These are phyloP conservation scores for Hyparrhenia diplandra DNA, from an alignment of 176 grass and related monocot genomes.

Conservation along the genomic window DNA sequence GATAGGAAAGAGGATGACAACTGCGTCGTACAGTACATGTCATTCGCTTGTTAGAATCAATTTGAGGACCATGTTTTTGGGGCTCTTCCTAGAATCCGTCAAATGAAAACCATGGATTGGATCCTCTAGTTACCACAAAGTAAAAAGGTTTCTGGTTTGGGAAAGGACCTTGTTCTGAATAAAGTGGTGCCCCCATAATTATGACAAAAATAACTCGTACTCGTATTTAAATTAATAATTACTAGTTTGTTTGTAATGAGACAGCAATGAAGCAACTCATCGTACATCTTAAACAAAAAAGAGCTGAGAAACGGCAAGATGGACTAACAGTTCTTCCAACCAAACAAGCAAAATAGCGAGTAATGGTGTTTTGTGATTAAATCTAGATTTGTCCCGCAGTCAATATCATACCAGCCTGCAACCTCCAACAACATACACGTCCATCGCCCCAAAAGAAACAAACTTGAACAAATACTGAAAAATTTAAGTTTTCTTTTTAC, in stretches of 20 bases:
- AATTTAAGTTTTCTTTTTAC: not conserved
- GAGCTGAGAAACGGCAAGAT: not conserved
- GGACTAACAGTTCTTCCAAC: too few species aligned
- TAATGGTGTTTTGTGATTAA: not conserved
- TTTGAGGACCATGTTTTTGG: too few species aligned
- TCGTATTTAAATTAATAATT: not conserved
- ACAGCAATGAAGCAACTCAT: not conserved
- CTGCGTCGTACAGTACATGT: too few species aligned
- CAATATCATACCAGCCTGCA: not conserved
- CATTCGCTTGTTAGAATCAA: not conserved
- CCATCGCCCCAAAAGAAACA: too few species aligned
- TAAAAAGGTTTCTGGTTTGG: not conserved
- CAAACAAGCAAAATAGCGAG: not conserved
- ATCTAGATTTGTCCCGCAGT: not conserved
- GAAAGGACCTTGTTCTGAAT: not conserved
- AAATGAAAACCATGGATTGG: too few species aligned
- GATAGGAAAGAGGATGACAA: not conserved
- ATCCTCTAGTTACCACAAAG: too few species aligned
- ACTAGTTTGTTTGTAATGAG: not conserved
- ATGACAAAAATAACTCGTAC: not conserved
- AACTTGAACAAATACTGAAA: not conserved
- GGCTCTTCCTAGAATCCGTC: too few species aligned
- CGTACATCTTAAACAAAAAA: not conserved
- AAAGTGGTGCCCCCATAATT: not conserved
- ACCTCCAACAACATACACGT: not conserved